Percentiles rank a stretch among this genome's conserved stretches.
phyloP scores from a whole-genome alignment of 257 asterid genomes.

The Nemophila menziesii region DNA sequence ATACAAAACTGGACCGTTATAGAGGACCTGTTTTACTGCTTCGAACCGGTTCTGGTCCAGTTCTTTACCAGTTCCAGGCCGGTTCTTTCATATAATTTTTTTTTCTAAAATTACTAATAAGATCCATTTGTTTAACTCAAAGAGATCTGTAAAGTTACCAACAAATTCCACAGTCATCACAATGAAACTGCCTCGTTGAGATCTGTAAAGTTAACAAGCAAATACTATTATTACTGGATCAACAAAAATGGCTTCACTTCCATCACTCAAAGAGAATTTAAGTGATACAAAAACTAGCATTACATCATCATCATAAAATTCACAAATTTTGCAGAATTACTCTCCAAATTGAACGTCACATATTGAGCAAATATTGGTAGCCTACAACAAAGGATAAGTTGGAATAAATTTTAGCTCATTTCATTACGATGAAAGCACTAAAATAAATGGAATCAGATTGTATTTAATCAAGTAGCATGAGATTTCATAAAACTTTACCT shows the following conservation, averaged over 20 bases:
- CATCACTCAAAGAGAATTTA: background rate
- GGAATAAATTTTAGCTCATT: background rate
- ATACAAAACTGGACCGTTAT: too few species aligned
- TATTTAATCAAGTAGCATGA: background rate
- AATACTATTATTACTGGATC: conserved; percentile 5
- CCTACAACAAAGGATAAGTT: conserved; percentile 23
- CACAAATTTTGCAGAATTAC: conserved; percentile 73
- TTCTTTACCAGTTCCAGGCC: too few species aligned
- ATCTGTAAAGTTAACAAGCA: conserved; percentile 33
- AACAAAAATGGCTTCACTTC: background rate
- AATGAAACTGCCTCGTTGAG: conserved; percentile 62
- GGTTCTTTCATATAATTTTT: too few species aligned
- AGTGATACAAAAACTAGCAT: conserved; percentile 14
- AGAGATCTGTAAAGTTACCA: conserved; percentile 36
- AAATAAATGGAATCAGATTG: background rate
- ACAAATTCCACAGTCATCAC: conserved; percentile 89
- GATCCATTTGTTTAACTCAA: too few species aligned
- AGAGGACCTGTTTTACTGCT: too few species aligned
- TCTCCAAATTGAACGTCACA: conserved; percentile 89
- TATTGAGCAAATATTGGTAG: conserved; percentile 42
- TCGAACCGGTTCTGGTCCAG: too few species aligned
- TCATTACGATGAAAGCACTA: background rate
- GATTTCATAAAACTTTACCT: conserved; percentile 14
- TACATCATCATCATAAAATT: conserved; percentile 80
- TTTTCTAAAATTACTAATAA: too few species aligned